Conservation (phyloP, 2,329 filamentous ascomycete genomes). For the Neocatenulostroma microsporum region DNA sequence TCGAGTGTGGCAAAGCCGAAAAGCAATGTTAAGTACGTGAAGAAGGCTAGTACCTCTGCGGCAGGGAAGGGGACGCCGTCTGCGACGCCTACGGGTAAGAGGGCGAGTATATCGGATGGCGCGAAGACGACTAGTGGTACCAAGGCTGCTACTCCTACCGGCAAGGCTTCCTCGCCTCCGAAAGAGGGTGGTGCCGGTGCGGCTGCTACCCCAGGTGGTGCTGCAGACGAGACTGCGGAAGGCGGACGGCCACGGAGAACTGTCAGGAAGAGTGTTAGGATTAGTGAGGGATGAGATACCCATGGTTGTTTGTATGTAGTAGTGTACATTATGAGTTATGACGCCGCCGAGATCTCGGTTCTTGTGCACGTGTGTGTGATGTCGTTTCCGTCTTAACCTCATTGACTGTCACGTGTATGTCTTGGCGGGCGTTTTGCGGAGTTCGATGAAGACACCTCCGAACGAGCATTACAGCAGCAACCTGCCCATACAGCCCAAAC, state of each 20-base stretch:
- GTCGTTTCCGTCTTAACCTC: too few species aligned
- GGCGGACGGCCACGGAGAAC: slow-evolving; percentile 20
- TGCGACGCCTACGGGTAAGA: slow-evolving; percentile 9
- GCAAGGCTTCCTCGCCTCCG: not conserved
- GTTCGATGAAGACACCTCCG: too few species aligned
- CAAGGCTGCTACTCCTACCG: not conserved
- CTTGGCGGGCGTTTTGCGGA: too few species aligned
- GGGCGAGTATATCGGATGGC: slow-evolving; percentile 1
- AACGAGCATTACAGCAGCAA: too few species aligned
- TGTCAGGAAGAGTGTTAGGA: slow-evolving; percentile 26
- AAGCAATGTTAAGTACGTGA: slow-evolving; percentile 15
- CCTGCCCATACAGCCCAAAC: too few species aligned
- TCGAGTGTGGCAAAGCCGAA: slow-evolving; percentile 11
- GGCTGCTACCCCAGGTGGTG: not conserved
- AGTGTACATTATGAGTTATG: too few species aligned
- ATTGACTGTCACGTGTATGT: too few species aligned
- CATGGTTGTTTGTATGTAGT: too few species aligned
- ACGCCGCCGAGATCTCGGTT: too few species aligned
- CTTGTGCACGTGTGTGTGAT: too few species aligned
- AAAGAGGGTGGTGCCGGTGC: slow-evolving; percentile 1
- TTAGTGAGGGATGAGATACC: slow-evolving; percentile 25
- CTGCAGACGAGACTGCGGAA: slow-evolving; percentile 10
- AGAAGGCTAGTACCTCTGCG: slow-evolving; percentile 11
- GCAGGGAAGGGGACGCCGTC: slow-evolving; percentile 11
- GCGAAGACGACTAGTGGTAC: not conserved